These are phyloP conservation scores for Ceratobasidium sp. DNA, from an alignment of 1,284 basidiomycete species.

Conservation along the genomic window DNA sequence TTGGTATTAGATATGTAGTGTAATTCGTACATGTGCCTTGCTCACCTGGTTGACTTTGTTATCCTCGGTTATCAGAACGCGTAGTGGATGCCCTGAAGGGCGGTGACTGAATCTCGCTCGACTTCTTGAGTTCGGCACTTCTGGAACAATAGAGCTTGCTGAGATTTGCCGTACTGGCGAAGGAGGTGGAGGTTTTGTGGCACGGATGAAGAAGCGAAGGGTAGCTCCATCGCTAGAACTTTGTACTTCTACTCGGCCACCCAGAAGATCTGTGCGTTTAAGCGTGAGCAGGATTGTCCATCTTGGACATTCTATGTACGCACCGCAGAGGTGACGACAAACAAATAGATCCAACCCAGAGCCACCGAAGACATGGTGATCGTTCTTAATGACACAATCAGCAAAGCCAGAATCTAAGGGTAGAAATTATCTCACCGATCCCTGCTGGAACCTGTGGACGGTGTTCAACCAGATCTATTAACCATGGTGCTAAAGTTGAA, in stretches of 20 bases:
- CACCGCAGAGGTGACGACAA: constrained; percentile 49
- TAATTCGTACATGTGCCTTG: neutral
- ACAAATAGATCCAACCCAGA: constrained; percentile 50
- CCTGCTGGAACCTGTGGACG: constrained; percentile 49
- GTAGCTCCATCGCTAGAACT: constrained; percentile 48
- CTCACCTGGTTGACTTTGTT: constrained; percentile 47
- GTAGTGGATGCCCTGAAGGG: neutral
- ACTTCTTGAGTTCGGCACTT: too few relatives aligned
- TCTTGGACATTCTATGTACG: neutral
- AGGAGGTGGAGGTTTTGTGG: constrained; percentile 20
- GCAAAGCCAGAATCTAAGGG: neutral
- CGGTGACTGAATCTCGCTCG: too few relatives aligned
- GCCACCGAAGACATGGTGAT: constrained; percentile 49
- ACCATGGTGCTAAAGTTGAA: constrained; percentile 42
- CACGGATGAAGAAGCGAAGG: constrained; percentile 50
- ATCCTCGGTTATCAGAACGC: constrained; percentile 50
- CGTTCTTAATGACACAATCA: constrained; percentile 27
- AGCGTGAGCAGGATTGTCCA: neutral
- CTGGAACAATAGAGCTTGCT: too few relatives aligned
- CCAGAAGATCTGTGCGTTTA: constrained; percentile 46
- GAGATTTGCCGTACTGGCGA: neutral
- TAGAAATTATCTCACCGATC: constrained; percentile 42
- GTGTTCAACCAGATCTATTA: neutral
- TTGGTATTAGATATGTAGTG: neutral
- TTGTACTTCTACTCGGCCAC: constrained; percentile 49